phyloP scores from a whole-genome alignment of 257 asterid genomes.

The Solanum chiquidenum region DNA sequence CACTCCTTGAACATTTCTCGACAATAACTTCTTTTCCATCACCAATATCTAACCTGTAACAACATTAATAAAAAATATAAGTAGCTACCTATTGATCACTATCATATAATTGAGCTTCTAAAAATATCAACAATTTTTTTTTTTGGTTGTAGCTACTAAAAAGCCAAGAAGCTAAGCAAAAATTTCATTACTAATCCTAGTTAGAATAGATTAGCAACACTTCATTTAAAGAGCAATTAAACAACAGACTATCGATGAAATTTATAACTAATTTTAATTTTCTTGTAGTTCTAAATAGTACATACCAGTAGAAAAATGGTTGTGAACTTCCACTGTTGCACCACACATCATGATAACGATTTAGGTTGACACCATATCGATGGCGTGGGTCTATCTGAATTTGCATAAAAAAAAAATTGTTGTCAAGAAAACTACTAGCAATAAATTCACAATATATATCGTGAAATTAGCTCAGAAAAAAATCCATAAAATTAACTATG shows the following conservation, averaged over 20 bases:
- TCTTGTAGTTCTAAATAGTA: not conserved
- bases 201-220: not conserved
- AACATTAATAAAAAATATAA: not conserved
- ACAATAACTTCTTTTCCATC: slow-evolving; percentile 16
- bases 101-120: not conserved
- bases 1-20: slow-evolving; percentile 12
- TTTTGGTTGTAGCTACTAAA: not conserved
- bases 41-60: slow-evolving; percentile 22
- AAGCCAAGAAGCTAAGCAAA: not conserved
- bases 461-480: not conserved
- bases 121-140: not conserved
- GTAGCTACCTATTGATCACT: not conserved
- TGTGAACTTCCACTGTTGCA: slow-evolving; percentile 9
- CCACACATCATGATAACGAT: slow-evolving; percentile 17
- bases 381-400: slow-evolving; percentile 21
- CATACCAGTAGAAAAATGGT: slow-evolving; percentile 31
- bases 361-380: slow-evolving; percentile 22
- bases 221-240: no score
- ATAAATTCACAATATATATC: not conserved
- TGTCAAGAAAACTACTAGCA: not conserved
- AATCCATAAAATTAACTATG: not conserved
- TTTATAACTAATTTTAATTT: no score
- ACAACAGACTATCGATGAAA: not conserved
- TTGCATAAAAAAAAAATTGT: not conserved
- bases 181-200: no score